phyloP scores from a whole-genome alignment of 2,329 filamentous ascomycete genomes.

The Sporothrix schenckii region DNA sequence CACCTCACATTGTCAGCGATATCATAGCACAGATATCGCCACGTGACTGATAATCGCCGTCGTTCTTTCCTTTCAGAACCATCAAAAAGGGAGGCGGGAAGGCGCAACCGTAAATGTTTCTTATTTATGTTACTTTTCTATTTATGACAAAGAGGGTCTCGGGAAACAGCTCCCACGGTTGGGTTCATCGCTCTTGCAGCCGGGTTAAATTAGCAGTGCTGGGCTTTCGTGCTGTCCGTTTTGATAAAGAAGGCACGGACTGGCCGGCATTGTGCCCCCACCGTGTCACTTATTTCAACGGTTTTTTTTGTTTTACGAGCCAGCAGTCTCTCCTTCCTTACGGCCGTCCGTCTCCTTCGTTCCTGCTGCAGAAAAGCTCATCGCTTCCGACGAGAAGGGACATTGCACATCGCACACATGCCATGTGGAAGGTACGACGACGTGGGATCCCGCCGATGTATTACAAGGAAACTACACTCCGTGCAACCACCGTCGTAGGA shows the following conservation, averaged over 20 bases:
- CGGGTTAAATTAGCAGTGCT: background rate
- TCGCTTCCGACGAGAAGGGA: background rate
- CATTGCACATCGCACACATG: slow-evolving; percentile 11
- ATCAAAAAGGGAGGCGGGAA: slow-evolving; percentile 7
- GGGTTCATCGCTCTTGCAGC: slow-evolving; percentile 16
- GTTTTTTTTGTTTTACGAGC: background rate
- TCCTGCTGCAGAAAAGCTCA: slow-evolving; percentile 4
- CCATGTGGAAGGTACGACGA: slow-evolving; percentile 26
- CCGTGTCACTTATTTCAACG: slow-evolving; percentile 18
- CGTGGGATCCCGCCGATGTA: slow-evolving; percentile 11
- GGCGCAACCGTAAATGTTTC: background rate
- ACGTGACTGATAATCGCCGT: slow-evolving; percentile 6
- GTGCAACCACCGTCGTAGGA: slow-evolving; percentile 3
- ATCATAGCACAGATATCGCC: background rate
- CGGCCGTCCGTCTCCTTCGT: slow-evolving; percentile 1
- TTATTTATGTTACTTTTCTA: background rate
- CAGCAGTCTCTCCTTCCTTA: slow-evolving; percentile 19
- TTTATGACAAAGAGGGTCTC: background rate
- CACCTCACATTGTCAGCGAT: background rate
- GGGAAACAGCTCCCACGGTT: slow-evolving; percentile 23
- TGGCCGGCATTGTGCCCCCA: slow-evolving; percentile 17
- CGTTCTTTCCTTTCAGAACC: background rate
- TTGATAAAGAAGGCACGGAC: slow-evolving; percentile 26
- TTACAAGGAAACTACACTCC: slow-evolving; percentile 19
- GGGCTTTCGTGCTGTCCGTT: background rate